Base-by-base conservation (phyloP, 2,329 filamentous ascomycete species). In the Leptosphaerulina australis region DNA sequence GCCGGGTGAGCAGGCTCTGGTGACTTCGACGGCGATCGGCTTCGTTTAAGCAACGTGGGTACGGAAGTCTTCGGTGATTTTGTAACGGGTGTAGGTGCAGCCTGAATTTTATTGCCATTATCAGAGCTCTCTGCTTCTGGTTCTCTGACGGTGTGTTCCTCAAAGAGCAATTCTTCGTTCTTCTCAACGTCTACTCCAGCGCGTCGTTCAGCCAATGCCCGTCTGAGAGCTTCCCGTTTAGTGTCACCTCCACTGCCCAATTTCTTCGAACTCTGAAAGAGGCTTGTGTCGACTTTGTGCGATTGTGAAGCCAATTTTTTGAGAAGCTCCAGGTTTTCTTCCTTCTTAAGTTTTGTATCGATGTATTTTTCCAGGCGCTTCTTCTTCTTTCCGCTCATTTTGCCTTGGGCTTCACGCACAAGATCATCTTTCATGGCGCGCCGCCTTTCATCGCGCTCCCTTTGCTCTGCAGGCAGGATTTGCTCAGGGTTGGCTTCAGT, bases 321-420 rank as follows among this genome's bases (percentile, higher is more conserved):
- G 62, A 97, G 80, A 22, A 99, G 78, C 48, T 86, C 88, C 21
- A 90, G 80, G 65, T 90, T 96, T 72, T 97, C 93, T 68, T 99
- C 94, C 72, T 96, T 97, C 72, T 87, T 89, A 35, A 99, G 79
- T 80, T 99, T 99, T 50, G 83, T 94, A 65, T 97, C 92, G 70
- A 88, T 85, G 59, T 88, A 88, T 66, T 88, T 87, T 60, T 88
- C 84, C 55, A 88, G 66, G 44, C 85, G 77, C 74, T 88, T 88
- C 60, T 83, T 79, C 72, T 88, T 88, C 72, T 88, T 88, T 15
- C 77, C 74, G 2, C 81, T 83, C 50, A 86, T 79, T 58, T 82
- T 82, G 3, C 79, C 74, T 56, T 83, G 76, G 37, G 80, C 76
- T 26, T 79, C 77, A 54, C 75, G 74, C 53, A 76, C 76, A 50